Evolutionary conservation across 2,329 filamentous ascomycete genomes (phyloP).

Genomic region (Aspergillus japonicus): DNA sequence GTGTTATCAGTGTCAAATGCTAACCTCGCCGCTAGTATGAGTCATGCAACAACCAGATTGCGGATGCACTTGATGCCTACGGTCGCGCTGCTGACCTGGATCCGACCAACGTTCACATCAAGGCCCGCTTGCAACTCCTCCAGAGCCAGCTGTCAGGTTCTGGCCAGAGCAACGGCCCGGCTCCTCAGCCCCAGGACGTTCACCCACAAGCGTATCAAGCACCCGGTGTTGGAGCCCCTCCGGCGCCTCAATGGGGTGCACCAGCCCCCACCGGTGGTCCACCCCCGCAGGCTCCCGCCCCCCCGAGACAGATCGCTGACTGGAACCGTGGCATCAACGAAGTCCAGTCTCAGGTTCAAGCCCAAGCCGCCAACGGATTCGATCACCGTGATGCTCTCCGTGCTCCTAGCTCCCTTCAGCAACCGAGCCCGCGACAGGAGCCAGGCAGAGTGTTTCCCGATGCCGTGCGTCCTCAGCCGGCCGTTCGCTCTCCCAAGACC

Average conservation of each 20-base stretch:
- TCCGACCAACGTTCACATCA: slow-evolving; percentile 91
- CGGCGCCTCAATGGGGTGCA: slow-evolving; percentile 85
- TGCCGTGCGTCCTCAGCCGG: slow-evolving; percentile 55
- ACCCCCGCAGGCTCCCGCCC: slow-evolving; percentile 61
- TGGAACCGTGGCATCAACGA: slow-evolving; percentile 72
- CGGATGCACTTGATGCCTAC: slow-evolving; percentile 93
- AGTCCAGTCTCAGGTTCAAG: slow-evolving; percentile 60
- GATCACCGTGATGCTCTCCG: slow-evolving; percentile 74
- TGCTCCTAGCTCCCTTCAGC: slow-evolving; percentile 66
- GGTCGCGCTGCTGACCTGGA: slow-evolving; percentile 92
- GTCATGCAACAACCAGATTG: slow-evolving; percentile 98
- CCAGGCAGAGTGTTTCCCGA: slow-evolving; percentile 69
- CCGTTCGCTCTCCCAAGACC: slow-evolving; percentile 61
- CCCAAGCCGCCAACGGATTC: slow-evolving; percentile 66
- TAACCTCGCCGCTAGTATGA: slow-evolving; percentile 66
- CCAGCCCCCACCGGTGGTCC: slow-evolving; percentile 55
- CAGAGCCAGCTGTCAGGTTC: slow-evolving; percentile 70
- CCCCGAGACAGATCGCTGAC: slow-evolving; percentile 60
- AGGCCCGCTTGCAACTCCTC: slow-evolving; percentile 84
- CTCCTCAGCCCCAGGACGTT: slow-evolving; percentile 77
- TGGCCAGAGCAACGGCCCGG: slow-evolving; percentile 72
- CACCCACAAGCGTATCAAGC: slow-evolving; percentile 92
- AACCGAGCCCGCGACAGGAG: slow-evolving; percentile 74
- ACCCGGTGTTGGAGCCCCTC: slow-evolving; percentile 76
- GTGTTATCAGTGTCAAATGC: not conserved